phyloP scores from a whole-genome alignment of 257 asterid species.

The Primulina huaijiensis region DNA sequence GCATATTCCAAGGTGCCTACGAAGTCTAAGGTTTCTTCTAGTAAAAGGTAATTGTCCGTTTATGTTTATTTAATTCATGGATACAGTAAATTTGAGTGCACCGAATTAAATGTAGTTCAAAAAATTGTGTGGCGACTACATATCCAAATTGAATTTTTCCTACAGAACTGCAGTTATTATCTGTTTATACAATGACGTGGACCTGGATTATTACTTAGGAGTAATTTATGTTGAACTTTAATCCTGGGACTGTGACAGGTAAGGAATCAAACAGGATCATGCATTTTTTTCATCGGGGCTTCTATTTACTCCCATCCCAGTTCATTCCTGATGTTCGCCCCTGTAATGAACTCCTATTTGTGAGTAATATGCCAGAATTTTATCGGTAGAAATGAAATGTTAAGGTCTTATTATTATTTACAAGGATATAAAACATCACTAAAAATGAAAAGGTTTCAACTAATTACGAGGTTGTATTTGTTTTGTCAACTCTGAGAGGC shows the following conservation, averaged over 20 bases:
- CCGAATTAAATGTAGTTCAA: slow-evolving; percentile 8
- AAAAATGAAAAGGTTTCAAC: background rate
- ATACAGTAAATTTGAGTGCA: background rate
- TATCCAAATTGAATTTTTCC: background rate
- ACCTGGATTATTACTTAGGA: background rate
- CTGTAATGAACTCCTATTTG: background rate
- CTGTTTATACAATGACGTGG: background rate
- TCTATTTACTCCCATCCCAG: background rate
- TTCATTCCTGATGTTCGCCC: background rate
- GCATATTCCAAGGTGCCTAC: slow-evolving; percentile 76
- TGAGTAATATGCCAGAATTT: background rate
- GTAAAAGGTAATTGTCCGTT: slow-evolving; percentile 51
- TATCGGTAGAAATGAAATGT: background rate
- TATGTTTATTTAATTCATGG: slow-evolving; percentile 15
- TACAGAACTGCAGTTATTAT: slow-evolving; percentile 5
- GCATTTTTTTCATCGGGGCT: background rate
- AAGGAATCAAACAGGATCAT: background rate
- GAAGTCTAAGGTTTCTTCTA: slow-evolving; percentile 53
- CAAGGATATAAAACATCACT: background rate
- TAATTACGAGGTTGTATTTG: background rate
- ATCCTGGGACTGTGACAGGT: background rate
- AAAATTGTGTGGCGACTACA: slow-evolving; percentile 12
- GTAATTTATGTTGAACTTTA: background rate
- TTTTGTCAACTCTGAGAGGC: background rate
- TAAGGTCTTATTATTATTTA: background rate